These are phyloP conservation scores for Diutina ranongensis DNA, from an alignment of 1,139 yeast species.

Conservation along the genomic window DNA sequence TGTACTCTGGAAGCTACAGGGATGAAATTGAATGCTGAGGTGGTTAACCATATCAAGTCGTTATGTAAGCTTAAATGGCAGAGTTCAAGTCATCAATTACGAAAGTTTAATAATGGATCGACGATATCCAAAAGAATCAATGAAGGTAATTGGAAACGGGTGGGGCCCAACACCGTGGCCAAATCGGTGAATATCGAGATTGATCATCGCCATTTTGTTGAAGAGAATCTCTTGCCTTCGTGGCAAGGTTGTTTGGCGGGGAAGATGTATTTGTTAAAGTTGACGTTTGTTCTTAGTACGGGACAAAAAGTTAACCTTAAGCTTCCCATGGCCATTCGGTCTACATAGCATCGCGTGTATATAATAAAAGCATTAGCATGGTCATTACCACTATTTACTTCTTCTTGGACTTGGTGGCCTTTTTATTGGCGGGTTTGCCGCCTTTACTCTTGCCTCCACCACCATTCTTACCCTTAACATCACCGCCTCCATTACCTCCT, in stretches of 20 bases:
- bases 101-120: not conserved
- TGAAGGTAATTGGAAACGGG: not conserved
- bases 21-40: not conserved
- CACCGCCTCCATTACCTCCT: slow-evolving; percentile 11
- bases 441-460: slow-evolving; percentile 8
- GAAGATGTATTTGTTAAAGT: not conserved
- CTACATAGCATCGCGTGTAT: not conserved
- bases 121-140: slow-evolving; percentile 2
- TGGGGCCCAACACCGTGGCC: not conserved
- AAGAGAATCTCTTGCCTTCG: not conserved
- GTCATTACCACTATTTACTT: not conserved
- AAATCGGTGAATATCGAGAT: not conserved
- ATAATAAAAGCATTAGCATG: not conserved
- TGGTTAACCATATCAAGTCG: not conserved
- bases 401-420: not conserved
- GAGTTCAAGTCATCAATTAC: not conserved
- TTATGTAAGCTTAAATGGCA: not conserved
- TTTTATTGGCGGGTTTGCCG: not conserved
- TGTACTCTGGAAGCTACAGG: not conserved
- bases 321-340: not conserved
- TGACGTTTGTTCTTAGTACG: not conserved
- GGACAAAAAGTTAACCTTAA: slow-evolving; percentile 1
- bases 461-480: not conserved
- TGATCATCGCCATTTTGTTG: slow-evolving; percentile 1
- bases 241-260: slow-evolving; percentile 1